A percentile compares a stretch with the other conserved stretches of the same genome.
phyloP scores from a whole-genome alignment of 495 filamentous ascomycete species.

The Penicillium egyptiacum region DNA sequence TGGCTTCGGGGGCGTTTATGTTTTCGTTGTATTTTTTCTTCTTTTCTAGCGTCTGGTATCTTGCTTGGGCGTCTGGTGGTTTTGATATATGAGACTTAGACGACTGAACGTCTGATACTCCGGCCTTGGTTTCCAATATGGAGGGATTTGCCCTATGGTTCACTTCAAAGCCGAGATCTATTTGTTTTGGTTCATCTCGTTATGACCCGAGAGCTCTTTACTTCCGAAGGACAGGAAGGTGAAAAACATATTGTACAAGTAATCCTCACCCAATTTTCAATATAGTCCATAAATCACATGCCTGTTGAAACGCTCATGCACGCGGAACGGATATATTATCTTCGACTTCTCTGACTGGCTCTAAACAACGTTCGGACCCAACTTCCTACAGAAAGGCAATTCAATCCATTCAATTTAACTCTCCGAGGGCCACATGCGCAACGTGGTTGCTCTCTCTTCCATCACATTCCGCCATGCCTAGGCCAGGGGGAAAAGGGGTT shows the following conservation, averaged over 20 bases:
- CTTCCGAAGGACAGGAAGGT: not conserved
- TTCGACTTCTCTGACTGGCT: conserved; percentile 4
- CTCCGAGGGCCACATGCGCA: conserved; percentile 19
- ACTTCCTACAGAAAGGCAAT: not conserved
- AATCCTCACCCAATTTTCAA: not conserved
- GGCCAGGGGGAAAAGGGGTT: conserved; percentile 16
- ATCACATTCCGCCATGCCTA: conserved; percentile 16
- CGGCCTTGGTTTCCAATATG: not conserved
- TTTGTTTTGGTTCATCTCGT: not conserved
- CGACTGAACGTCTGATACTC: not conserved
- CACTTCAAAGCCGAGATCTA: not conserved
- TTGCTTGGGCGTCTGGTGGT: conserved; percentile 8
- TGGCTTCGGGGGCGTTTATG: conserved; percentile 3
- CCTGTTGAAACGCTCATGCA: conserved; percentile 3
- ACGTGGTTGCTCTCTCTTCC: conserved; percentile 30
- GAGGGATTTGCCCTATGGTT: not conserved
- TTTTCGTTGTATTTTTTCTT: conserved; percentile 11
- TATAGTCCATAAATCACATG: conserved; percentile 4
- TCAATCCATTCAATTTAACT: conserved; percentile 7
- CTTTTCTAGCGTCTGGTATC: conserved; percentile 4
- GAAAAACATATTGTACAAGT: not conserved
- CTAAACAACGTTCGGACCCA: not conserved
- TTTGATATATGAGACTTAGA: not conserved
- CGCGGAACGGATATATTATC: conserved; percentile 7
- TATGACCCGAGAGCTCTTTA: not conserved